Conservation (phyloP, 2,329 filamentous ascomycete species). For the Cladophialophora yegresii region DNA sequence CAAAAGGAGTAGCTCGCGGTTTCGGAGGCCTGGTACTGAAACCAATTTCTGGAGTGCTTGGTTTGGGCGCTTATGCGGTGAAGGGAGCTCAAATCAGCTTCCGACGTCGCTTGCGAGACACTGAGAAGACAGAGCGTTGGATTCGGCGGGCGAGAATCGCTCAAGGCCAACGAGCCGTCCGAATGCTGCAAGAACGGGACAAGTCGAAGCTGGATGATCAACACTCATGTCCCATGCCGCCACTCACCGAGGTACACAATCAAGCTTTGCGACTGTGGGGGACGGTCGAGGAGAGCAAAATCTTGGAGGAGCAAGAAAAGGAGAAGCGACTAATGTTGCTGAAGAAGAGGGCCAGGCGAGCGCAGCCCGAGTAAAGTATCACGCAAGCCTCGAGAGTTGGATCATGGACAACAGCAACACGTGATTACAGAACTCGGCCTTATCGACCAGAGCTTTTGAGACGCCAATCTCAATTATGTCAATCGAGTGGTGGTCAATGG, state of each 20-base stretch:
- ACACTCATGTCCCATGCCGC: neutral
- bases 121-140: slow-evolving; percentile 44
- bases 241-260: slow-evolving; percentile 28
- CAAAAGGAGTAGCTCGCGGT: slow-evolving; percentile 50
- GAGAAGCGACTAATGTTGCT: slow-evolving; percentile 16
- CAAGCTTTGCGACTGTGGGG: slow-evolving; percentile 30
- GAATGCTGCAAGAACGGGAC: slow-evolving; percentile 19
- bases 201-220: neutral
- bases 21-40: slow-evolving; percentile 51
- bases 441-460: neutral
- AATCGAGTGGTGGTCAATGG: slow-evolving; percentile 8
- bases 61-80: slow-evolving; percentile 46
- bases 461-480: slow-evolving; percentile 13
- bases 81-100: slow-evolving; percentile 50
- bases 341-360: slow-evolving; percentile 5
- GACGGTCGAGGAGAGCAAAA: slow-evolving; percentile 23
- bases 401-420: neutral
- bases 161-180: slow-evolving; percentile 32
- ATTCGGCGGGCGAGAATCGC: slow-evolving; percentile 39
- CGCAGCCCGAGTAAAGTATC: slow-evolving; percentile 8
- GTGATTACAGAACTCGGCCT: neutral
- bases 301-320: slow-evolving; percentile 26
- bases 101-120: slow-evolving; percentile 41
- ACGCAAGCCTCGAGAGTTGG: neutral
- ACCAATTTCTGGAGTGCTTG: slow-evolving; percentile 48